Evolutionary conservation across 106 monocot species (phyloP).

Genomic region (Platanthera guangdongensis): DNA sequence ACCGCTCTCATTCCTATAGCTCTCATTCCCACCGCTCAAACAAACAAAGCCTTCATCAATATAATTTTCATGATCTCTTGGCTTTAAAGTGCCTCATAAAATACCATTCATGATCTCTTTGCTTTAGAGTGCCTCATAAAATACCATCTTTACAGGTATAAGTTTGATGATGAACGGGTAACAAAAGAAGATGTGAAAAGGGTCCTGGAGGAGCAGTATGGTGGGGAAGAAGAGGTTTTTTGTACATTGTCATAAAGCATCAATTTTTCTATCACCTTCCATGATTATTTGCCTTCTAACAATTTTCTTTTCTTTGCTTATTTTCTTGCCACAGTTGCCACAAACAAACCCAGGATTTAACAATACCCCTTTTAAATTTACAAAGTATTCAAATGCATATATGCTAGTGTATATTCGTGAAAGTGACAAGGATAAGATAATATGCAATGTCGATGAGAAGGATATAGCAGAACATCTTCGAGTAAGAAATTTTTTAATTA

Average conservation of each 20-base stretch:
- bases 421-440: constrained; percentile 76
- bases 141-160: constrained; percentile 41
- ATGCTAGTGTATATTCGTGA: constrained; percentile 86
- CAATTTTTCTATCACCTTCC: background rate
- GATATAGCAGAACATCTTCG: constrained; percentile 80
- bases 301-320: background rate
- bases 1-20: no score
- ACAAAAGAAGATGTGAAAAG: constrained; percentile 81
- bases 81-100: background rate
- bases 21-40: background rate
- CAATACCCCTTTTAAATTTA: constrained; percentile 70
- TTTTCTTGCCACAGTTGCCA: constrained; percentile 34
- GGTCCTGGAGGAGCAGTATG: constrained; percentile 87
- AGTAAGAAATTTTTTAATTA: constrained; percentile 18
- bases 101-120: background rate
- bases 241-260: background rate
- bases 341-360: constrained; percentile 75
- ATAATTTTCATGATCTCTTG: background rate
- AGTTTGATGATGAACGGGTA: constrained; percentile 92
- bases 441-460: constrained; percentile 81
- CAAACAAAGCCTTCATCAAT: background rate
- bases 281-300: constrained; percentile 1
- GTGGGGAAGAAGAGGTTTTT: constrained; percentile 78
- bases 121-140: background rate
- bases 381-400: constrained; percentile 86